phyloP scores from a whole-genome alignment of 495 filamentous ascomycete species.

The Penicillium argentinense region DNA sequence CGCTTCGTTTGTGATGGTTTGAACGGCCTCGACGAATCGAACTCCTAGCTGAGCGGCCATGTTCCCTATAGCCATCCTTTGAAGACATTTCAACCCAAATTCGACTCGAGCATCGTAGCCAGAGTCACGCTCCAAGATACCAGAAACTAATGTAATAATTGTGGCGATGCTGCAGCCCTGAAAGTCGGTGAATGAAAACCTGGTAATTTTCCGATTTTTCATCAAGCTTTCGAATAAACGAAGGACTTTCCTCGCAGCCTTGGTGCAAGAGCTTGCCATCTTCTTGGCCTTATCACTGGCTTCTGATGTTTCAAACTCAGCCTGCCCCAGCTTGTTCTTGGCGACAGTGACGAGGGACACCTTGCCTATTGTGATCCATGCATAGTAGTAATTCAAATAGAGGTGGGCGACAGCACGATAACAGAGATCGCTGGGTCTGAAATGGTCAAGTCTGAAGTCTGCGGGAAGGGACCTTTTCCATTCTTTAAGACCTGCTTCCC shows the following conservation, averaged over 20 bases:
- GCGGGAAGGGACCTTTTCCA: slow-evolving; percentile 24
- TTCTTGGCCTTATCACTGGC: not conserved
- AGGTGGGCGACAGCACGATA: slow-evolving; percentile 26
- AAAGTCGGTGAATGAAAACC: slow-evolving; percentile 34
- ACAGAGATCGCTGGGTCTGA: slow-evolving; percentile 11
- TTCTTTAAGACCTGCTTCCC: slow-evolving; percentile 15
- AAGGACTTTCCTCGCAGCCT: slow-evolving; percentile 21
- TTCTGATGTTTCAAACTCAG: not conserved
- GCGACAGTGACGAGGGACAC: slow-evolving; percentile 20
- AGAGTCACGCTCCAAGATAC: slow-evolving; percentile 24
- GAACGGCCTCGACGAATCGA: slow-evolving; percentile 25
- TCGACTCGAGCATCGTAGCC: slow-evolving; percentile 17
- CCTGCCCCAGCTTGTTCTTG: slow-evolving; percentile 3
- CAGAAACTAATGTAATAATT: slow-evolving; percentile 26
- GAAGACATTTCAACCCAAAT: slow-evolving; percentile 22
- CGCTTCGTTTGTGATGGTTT: slow-evolving; percentile 25
- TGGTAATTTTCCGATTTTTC: slow-evolving; percentile 12
- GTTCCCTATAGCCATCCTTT: slow-evolving; percentile 25
- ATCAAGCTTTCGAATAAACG: slow-evolving; percentile 19
- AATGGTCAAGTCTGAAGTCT: slow-evolving; percentile 17
- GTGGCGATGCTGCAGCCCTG: slow-evolving; percentile 34
- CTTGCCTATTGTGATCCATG: slow-evolving; percentile 25
- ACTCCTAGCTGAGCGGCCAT: slow-evolving; percentile 25
- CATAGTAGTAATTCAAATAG: slow-evolving; percentile 27
- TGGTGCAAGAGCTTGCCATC: slow-evolving; percentile 14